A percentile compares a stretch with the other conserved stretches of the same genome.
Conservation (phyloP, 2,329 filamentous ascomycete genomes). For the Sporothrix protearum region DNA sequence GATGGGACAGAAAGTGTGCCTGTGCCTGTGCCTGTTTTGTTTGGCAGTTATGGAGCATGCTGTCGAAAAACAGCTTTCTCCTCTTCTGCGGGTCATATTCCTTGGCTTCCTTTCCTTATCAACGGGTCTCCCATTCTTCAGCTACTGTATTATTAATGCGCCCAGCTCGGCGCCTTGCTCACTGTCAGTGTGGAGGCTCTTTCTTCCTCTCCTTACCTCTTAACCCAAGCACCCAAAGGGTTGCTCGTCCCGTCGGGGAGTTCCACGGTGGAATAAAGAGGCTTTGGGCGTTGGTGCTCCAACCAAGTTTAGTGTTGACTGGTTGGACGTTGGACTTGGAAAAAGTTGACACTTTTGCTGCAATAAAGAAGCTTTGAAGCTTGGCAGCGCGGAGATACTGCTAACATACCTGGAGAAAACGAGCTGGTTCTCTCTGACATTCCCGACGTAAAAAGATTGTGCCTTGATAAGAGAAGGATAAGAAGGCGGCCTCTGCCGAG, state of each 20-base stretch:
- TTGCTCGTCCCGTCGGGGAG: conserved; percentile 3
- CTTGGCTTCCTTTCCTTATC: not conserved
- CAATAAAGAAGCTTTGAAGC: not conserved
- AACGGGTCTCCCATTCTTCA: not conserved
- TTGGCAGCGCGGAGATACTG: not conserved
- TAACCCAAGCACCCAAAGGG: not conserved
- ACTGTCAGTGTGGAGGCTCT: not conserved
- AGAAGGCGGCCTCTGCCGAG: not conserved
- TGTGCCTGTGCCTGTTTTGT: too few species aligned
- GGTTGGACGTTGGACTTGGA: not conserved
- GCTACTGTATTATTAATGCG: conserved; percentile 7
- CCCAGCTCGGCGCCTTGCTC: not conserved
- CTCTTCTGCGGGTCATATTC: not conserved
- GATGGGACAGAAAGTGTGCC: not conserved
- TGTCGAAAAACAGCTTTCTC: conserved; percentile 5
- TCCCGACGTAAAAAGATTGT: not conserved
- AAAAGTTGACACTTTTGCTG: not conserved
- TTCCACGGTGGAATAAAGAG: not conserved
- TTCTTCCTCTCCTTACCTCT: not conserved
- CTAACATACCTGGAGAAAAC: not conserved
- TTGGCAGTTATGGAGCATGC: too few species aligned
- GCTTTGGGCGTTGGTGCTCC: not conserved
- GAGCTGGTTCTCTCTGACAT: not conserved
- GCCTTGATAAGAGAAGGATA: not conserved
- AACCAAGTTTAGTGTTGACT: not conserved